Evolutionary conservation across 1,284 basidiomycete species (phyloP).

Genomic region (Malassezia vespertilionis): DNA sequence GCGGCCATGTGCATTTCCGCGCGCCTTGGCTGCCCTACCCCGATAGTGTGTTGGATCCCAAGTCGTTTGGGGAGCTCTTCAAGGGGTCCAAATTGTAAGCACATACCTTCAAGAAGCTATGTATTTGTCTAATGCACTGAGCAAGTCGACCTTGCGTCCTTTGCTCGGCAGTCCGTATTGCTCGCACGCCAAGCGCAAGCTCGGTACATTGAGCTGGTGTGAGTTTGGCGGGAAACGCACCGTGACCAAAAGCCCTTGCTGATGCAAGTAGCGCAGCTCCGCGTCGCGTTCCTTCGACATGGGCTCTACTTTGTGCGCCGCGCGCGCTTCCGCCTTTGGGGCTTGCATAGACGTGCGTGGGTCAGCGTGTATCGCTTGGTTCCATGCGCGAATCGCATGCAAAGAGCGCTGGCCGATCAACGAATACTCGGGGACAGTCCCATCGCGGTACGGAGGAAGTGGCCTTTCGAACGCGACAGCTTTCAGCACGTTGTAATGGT

Average conservation of each 20-base stretch:
- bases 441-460: slow-evolving; percentile 58
- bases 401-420: slow-evolving; percentile 73
- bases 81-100: slow-evolving; percentile 21
- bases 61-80: slow-evolving; percentile 26
- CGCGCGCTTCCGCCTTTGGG: no score
- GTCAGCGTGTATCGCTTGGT: slow-evolving; percentile 59
- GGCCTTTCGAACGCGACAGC: slow-evolving; percentile 75
- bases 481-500: slow-evolving; percentile 78
- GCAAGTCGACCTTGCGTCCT: slow-evolving; percentile 37
- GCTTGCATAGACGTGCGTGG: slow-evolving; percentile 9
- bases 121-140: slow-evolving; percentile 22
- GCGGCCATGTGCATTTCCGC: slow-evolving; percentile 21
- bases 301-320: not conserved
- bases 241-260: slow-evolving; percentile 1
- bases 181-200: slow-evolving; percentile 29
- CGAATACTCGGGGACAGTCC: slow-evolving; percentile 65
- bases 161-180: slow-evolving; percentile 28
- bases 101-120: slow-evolving; percentile 10
- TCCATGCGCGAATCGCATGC: slow-evolving; percentile 64
- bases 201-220: slow-evolving; percentile 23
- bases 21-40: slow-evolving; percentile 42
- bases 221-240: slow-evolving; percentile 9
- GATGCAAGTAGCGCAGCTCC: slow-evolving; percentile 7
- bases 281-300: not conserved
- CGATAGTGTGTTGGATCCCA: slow-evolving; percentile 28